Evolutionary conservation across 768 basidiomycete species (phyloP), one percentile per base, ranked within the genome.

Genomic region (Epithele typhae): DNA sequence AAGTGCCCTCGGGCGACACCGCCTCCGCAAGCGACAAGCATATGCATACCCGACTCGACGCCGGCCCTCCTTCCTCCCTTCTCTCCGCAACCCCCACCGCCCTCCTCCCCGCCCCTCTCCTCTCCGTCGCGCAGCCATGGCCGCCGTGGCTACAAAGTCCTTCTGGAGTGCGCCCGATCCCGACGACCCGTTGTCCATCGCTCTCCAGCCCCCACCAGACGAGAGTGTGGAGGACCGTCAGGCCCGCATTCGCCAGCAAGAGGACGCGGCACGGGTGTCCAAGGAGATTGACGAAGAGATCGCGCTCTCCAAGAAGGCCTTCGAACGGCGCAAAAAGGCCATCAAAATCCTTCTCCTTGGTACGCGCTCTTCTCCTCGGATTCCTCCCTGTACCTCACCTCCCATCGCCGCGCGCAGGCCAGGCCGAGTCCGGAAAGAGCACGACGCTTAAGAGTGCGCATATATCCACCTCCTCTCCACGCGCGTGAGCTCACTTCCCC

Each of bases 351-450:
- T 83, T 30, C 61, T 83, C 3, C 62, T 82, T 34, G 81, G 81
- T 80, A 42, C 46, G 58, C 51, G 5, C 52, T 14, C 25, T 25
- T 45, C 46, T 17, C 27, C 27, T 40, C 12, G 15, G 3, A 37
- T 9, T 17, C 25, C 42, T 1, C 51, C 3, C 11, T 23, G 36
- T 5, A 22, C 11, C 37, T 19, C n/a, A n/a, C n/a, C n/a, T n/a
- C n/a, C n/a, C n/a, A n/a, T n/a, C 33, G 23, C 10, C 37, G 21
- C 3, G 15, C 18, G 19, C 32, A 80, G 79, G 79, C 27, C 79
- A 81, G 65, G 75, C 78, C 5, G 78, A 80, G 61, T 79, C 78
- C 1, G 79, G 79, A 38, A 81, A 80, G 77, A 64, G 63, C 41
- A 64, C 63, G 6, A 64, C 63, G 6, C 57, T 64, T 42, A 63